Base-by-base conservation (phyloP, 495 filamentous ascomycete genomes). In the Beverwykella pulmonaria region DNA sequence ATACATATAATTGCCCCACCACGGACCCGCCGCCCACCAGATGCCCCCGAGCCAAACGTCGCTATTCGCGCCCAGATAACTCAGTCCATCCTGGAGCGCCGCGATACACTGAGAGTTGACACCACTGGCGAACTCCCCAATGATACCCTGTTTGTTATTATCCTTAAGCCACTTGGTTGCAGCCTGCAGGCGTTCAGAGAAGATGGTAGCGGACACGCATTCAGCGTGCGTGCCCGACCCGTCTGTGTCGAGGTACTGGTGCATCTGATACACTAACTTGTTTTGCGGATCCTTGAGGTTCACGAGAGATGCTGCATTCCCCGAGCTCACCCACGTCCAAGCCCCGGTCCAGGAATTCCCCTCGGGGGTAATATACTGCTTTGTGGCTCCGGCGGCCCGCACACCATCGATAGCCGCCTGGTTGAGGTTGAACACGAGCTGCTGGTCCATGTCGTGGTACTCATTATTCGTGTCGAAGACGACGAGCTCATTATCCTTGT, bases 381-480 rank as follows among this genome's bases (percentile, higher is more conserved):
- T 81, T 1, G 81, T 89, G n/a, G 89, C 89, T 25, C 87, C 87
- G 30, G 87, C 83, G n/a, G 78, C 82, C 67, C 89, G 87, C 76
- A 92, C 89, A 69, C 82, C 87, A 72, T 88, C 76, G 74, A 92
- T 90, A 67, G 88, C 89, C 19, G 87, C 89, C 75, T 92, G 89
- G 82, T 90, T 90, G 63, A 91, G 86, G 71, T 85, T 75, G 62
- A 88, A 79, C 46, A 91, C 88, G n/a, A 90, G 84, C 23, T 73
- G 77, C 74, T 90, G 87, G 71, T 87, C 84, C 83, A 90, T 89
- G 76, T 85, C 85, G 77, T 92, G 82, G 78, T 59, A 90, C 77
- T 92, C 89, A 77, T 92, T 92, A 82, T 91, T 90, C 79, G 79
- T 81, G 71, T 84, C 80, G 67, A 89, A 91, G 76, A 91, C 82